These are phyloP conservation scores for Cystobasidium sp. DNA, from an alignment of 1,284 basidiomycete species.

Conservation along the genomic window DNA sequence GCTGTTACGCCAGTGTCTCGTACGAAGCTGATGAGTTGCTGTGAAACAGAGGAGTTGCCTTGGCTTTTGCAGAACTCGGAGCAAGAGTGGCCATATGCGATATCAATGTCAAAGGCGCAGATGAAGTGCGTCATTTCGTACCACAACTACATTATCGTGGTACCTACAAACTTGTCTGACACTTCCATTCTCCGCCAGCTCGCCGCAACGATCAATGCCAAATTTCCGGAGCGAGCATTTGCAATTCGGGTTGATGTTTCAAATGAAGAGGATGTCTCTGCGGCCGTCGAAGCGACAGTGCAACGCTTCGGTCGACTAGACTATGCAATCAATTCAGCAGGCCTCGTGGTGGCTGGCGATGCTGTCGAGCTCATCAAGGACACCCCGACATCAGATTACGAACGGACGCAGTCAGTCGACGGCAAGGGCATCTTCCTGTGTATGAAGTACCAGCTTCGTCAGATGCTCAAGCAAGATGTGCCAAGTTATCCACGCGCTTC, in stretches of 20 bases:
- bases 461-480: conserved; percentile 2
- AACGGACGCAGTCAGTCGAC: conserved; percentile 10
- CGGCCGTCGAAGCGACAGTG: background rate
- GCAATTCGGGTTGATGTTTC: background rate
- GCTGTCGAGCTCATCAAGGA: conserved; percentile 17
- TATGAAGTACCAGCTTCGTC: conserved; percentile 23
- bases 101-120: conserved; percentile 12
- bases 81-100: conserved; percentile 9
- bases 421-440: conserved; percentile 23
- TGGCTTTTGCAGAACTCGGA: conserved; percentile 24
- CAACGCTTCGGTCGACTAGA: background rate
- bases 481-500: background rate
- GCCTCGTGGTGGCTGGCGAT: conserved; percentile 15
- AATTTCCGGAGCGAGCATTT: background rate
- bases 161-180: background rate
- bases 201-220: background rate
- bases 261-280: background rate
- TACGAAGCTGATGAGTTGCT: background rate
- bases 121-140: background rate
- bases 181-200: background rate
- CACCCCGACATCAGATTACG: background rate
- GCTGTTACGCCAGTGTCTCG: background rate
- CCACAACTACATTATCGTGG: background rate
- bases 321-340: conserved; percentile 28
- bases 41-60: conserved; percentile 5